phyloP scores from a whole-genome alignment of 441 rosid species.

The Populus hybrid region DNA sequence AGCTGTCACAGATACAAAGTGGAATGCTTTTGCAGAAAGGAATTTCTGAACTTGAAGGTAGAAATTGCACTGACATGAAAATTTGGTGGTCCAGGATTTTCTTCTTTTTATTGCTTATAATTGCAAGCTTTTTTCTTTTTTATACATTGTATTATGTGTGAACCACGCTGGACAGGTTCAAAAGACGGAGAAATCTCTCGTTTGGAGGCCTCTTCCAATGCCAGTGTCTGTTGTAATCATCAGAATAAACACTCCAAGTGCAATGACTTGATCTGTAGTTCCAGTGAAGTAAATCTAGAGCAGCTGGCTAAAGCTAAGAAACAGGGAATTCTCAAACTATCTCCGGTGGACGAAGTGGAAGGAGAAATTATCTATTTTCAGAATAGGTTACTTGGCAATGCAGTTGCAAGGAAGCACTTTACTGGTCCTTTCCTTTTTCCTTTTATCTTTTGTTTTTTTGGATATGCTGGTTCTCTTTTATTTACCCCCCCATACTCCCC shows the following conservation, averaged over 20 bases:
- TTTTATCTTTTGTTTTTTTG: not conserved
- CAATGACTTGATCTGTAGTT: slow-evolving; percentile 24
- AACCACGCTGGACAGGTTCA: slow-evolving; percentile 45
- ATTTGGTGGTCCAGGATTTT: slow-evolving; percentile 10
- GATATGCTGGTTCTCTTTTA: not conserved
- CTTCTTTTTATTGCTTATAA: slow-evolving; percentile 1
- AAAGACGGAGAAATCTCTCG: slow-evolving; percentile 42
- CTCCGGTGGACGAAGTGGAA: slow-evolving; percentile 94
- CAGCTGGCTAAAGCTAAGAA: slow-evolving; percentile 52
- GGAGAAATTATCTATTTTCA: slow-evolving; percentile 86
- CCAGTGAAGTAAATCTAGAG: slow-evolving; percentile 26
- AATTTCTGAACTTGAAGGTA: slow-evolving; percentile 26
- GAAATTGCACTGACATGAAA: slow-evolving; percentile 4
- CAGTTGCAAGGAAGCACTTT: slow-evolving; percentile 53
- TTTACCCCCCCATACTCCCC: not conserved
- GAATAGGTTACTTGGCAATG: slow-evolving; percentile 59
- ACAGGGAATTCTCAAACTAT: slow-evolving; percentile 44
- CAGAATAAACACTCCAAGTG: slow-evolving; percentile 38
- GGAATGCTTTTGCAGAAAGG: slow-evolving; percentile 27
- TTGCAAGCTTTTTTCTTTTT: not conserved
- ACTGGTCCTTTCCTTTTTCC: slow-evolving; percentile 47
- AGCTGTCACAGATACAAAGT: slow-evolving; percentile 41
- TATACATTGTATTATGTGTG: slow-evolving; percentile 12
- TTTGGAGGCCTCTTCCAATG: slow-evolving; percentile 48
- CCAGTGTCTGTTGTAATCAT: slow-evolving; percentile 41